phyloP scores from a whole-genome alignment of 2,329 filamentous ascomycete genomes.

The Aspergillus tubingensis region DNA sequence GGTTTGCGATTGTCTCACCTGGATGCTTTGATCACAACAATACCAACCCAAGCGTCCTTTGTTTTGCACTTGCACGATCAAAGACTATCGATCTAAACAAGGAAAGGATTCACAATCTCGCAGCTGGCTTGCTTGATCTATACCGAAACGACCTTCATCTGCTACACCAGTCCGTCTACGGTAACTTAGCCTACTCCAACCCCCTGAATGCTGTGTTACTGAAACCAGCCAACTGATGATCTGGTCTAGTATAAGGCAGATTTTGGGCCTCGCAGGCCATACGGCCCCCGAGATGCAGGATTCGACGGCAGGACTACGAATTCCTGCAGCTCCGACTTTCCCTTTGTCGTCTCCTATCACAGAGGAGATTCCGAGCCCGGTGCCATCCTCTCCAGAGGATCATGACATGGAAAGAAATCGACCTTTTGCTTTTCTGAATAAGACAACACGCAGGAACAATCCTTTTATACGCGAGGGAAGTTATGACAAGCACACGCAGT shows the following conservation, averaged over 20 bases:
- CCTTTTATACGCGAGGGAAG: slow-evolving; percentile 12
- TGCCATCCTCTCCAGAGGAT: slow-evolving; percentile 35
- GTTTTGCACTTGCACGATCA: neutral
- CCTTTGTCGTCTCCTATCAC: slow-evolving; percentile 48
- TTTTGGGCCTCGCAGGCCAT: slow-evolving; percentile 8
- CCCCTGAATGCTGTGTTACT: neutral
- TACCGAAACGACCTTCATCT: slow-evolving; percentile 4
- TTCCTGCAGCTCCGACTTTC: slow-evolving; percentile 38
- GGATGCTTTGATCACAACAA: slow-evolving; percentile 6
- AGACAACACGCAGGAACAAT: slow-evolving; percentile 24
- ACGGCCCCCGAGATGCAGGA: slow-evolving; percentile 28
- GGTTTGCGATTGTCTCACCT: slow-evolving; percentile 5
- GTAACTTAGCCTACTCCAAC: neutral
- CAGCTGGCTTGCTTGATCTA: slow-evolving; percentile 12
- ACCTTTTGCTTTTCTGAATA: slow-evolving; percentile 35
- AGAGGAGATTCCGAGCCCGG: slow-evolving; percentile 44
- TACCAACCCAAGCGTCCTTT: slow-evolving; percentile 10
- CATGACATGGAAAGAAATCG: slow-evolving; percentile 29
- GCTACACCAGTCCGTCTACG: neutral
- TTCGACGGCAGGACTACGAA: slow-evolving; percentile 31
- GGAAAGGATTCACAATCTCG: neutral
- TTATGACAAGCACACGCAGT: neutral
- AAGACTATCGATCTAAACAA: neutral
- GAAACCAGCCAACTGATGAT: neutral
- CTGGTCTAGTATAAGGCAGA: slow-evolving; percentile 18